These are phyloP conservation scores for Malus hybrid DNA, from an alignment of 331 rosid genomes.

Conservation along the genomic window DNA sequence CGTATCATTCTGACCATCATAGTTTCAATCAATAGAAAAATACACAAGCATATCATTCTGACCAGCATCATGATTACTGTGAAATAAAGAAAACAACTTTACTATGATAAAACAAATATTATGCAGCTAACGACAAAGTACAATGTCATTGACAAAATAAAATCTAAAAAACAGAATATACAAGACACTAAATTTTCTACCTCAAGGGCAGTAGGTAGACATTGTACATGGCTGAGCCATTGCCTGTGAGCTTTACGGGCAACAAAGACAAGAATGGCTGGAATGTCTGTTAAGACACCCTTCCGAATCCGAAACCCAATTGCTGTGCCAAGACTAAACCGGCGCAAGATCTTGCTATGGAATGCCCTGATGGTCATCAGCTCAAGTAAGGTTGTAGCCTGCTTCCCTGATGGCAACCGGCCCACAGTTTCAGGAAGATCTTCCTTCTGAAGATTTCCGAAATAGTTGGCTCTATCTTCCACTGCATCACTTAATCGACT, in stretches of 20 bases:
- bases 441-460: constrained; percentile 90
- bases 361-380: constrained; percentile 98
- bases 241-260: constrained; percentile 92
- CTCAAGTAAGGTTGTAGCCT: constrained; percentile 94
- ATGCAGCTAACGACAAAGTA: background rate
- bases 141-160: constrained; percentile 18
- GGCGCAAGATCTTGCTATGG: constrained; percentile 92
- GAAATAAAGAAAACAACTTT: background rate
- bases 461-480: constrained; percentile 85
- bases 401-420: constrained; percentile 82
- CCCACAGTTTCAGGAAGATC: constrained; percentile 92
- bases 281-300: constrained; percentile 83
- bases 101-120: background rate
- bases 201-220: constrained; percentile 98
- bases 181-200: constrained; percentile 56
- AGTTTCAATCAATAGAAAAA: background rate
- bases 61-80: background rate
- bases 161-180: constrained; percentile 39
- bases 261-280: constrained; percentile 97
- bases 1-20: background rate
- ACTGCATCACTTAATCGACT: constrained; percentile 83
- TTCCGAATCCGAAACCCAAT: constrained; percentile 89
- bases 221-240: constrained; percentile 69
- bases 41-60: background rate
- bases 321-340: constrained; percentile 92